Conservation (phyloP, 331 rosid species). For the Acacia concinna region DNA sequence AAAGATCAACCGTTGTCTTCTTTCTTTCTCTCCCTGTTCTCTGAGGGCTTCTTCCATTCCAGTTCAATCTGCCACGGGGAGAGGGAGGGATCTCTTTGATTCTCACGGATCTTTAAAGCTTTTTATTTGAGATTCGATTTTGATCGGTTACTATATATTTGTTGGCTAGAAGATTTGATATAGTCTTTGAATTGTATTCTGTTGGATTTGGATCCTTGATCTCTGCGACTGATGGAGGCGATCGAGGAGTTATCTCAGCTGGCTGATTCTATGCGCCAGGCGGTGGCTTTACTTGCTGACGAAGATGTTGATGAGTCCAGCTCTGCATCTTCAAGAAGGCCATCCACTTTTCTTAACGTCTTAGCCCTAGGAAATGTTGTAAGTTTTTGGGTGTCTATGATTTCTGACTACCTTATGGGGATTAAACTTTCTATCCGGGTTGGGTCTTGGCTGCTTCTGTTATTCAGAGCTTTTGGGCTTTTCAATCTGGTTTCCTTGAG, state of each 20-base stretch:
- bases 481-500: not conserved
- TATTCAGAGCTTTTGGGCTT: not conserved
- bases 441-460: not conserved
- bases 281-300: constrained; percentile 82
- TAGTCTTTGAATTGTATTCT: not conserved
- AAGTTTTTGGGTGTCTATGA: constrained; percentile 33
- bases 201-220: constrained; percentile 32
- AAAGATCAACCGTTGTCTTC: constrained; percentile 7
- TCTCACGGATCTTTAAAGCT: constrained; percentile 26
- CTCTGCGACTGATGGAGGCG: constrained; percentile 64
- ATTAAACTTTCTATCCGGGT: not conserved
- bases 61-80: constrained; percentile 25
- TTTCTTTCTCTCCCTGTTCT: not conserved
- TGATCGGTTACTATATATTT: constrained; percentile 36
- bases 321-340: constrained; percentile 61
- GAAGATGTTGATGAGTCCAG: constrained; percentile 76
- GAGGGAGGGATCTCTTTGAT: constrained; percentile 37
- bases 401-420: not conserved
- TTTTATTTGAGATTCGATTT: constrained; percentile 37
- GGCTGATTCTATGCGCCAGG: constrained; percentile 90
- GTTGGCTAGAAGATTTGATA: not conserved
- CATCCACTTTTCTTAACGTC: constrained; percentile 85
- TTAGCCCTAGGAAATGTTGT: constrained; percentile 93
- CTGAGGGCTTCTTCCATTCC: not conserved
- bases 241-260: constrained; percentile 84